Evolutionary conservation across 306 rosid genomes (phyloP), one percentile per base, ranked within the genome.

Genomic region (Psophocarpus tetragonolobus): DNA sequence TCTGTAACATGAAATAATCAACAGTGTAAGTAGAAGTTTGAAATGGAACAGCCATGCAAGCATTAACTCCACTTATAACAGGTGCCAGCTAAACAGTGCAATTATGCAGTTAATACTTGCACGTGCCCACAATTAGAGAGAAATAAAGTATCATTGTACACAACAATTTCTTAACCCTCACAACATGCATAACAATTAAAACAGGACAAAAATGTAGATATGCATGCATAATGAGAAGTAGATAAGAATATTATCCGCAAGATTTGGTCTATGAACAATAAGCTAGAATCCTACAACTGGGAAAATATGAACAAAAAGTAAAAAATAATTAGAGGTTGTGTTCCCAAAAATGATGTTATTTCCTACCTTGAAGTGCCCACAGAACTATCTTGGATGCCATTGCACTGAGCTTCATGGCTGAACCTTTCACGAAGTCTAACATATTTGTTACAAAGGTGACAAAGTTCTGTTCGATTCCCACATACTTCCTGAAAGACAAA

Each of bases 401-500:
- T 79, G 90, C 98, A 94, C 50, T 77, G 67, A 60, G 15, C 86
- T 36, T 89, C 97, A 78, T 94, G 98, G 84, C 35, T 84, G 74
- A 82, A 90, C 78, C 86, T 80, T 85, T 94, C 97, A 45, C 96
- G 87, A 32, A 90, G 93, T 82, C 96, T 87, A 70, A 94, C 87
- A 76, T 94, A 94, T 81, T 68, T 88, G 82, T 85, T 83, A 83
- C 97, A 92, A 21, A 86, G 83, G 82, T 74, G 84, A 83, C 97
- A 94, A 53, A 90, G 90, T 79, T 94, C 98, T 4, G 97, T 94
- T 67, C 97, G 88, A 83, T 94, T 92, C 76, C 98, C 97, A 33
- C 98, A 94, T 57, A 90, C 93, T 87, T 92, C 97, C 98, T 94
- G 42, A 76, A 21, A 44, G 68, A 6, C 36, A 77, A 36, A 68